A percentile compares a stretch with the other conserved stretches of the same genome.
Conservation (phyloP, 805 yeast species). For the Saccharomycopsis olivae region DNA sequence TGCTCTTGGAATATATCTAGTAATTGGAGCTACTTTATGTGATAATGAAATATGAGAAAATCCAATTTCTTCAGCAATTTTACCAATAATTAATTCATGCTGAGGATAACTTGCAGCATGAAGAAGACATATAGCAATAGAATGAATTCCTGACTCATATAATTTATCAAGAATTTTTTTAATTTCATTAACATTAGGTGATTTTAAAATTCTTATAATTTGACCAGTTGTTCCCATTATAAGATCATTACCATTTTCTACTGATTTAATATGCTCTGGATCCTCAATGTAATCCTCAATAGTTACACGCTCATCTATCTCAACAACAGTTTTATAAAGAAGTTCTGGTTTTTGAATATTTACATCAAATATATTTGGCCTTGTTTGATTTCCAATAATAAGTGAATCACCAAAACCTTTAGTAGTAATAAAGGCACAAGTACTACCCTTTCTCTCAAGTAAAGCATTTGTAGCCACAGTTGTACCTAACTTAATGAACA, state of each 20-base stretch:
- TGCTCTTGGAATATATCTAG: conserved; percentile 64
- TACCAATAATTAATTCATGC: conserved; percentile 53
- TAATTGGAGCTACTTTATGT: conserved; percentile 65
- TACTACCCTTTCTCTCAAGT: conserved; percentile 84
- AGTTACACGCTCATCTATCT: conserved; percentile 85
- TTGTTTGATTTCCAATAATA: conserved; percentile 79
- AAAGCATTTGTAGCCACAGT: conserved; percentile 95
- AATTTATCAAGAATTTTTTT: conserved; percentile 32
- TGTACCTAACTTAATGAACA: conserved; percentile 79
- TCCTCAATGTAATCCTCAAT: conserved; percentile 74
- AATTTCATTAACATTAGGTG: conserved; percentile 38
- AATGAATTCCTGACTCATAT: conserved; percentile 47
- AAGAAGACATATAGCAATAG: conserved; percentile 60
- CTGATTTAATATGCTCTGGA: conserved; percentile 30
- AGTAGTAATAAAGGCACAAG: conserved; percentile 77
- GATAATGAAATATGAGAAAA: conserved; percentile 62
- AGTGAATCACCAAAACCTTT: conserved; percentile 81
- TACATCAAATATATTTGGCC: conserved; percentile 84
- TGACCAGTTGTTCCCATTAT: conserved; percentile 61
- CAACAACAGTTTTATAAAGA: conserved; percentile 66
- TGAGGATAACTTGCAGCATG: conserved; percentile 66
- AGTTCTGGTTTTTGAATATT: conserved; percentile 62
- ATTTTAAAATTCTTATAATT: conserved; percentile 43
- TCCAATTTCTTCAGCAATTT: conserved; percentile 54
- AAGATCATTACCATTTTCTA: conserved; percentile 24